Base-by-base conservation (phyloP, 495 filamentous ascomycete genomes). In the Talaromyces proteolyticus region DNA sequence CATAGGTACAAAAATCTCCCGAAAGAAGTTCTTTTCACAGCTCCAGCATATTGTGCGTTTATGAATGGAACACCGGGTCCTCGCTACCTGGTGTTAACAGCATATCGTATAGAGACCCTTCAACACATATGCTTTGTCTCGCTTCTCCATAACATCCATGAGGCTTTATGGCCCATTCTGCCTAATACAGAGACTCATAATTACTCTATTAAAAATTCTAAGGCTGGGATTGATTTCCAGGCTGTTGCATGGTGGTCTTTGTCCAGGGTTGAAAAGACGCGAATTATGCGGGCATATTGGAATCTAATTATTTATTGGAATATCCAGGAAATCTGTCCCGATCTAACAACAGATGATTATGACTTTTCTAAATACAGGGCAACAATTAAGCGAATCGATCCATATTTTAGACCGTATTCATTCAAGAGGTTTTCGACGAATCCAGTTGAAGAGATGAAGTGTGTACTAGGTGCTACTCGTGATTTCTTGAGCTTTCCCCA, bases 221-320 rank as follows among this genome's bases (percentile, higher is more conserved):
- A 23, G 11, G 29, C 34, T 40, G 34, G 8, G n/a, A 40, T 39
- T 11, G 3, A 10, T 2, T 49, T 49, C 12, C 46, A 40, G 34
- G 36, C 46, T 18, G 46, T 29, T 17, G 46, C 46, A 26, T 49
- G 46, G 46, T 49, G 46, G 46, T 1, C 46, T 25, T 29, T 29
- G 20, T 40, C 46, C 20, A 20, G 34, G 29, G 34, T 19, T 41
- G 46, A 41, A 18, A 49, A 49, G 36, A 41, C 18, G 36, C 34
- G 46, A 7, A 40, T 49, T 23, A 17, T 18, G 8, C 46, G 46
- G 1, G 46, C 46, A 41, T 49, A 49, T 40, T 49, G 46, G 46
- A 49, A 49, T 49, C 10, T 40, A 8, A 37, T 48, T 25, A 17
- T 49, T 20, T 49, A 49, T 49, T 49, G 46, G 34, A 49, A 49